These are phyloP conservation scores for Heliamphora pulchella DNA, from an alignment of 179 eudicot species.

Conservation along the genomic window DNA sequence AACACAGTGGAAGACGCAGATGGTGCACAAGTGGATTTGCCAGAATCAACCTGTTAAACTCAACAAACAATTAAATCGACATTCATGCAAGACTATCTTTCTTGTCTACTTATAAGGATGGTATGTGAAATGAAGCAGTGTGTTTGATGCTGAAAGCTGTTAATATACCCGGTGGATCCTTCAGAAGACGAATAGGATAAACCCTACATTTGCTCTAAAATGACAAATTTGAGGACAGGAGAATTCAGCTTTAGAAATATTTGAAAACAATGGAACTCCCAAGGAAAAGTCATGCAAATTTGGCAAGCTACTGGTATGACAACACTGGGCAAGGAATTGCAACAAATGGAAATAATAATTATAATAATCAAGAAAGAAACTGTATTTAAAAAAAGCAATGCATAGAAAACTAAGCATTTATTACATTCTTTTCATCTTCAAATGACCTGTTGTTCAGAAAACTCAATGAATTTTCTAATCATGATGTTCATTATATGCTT, in stretches of 20 bases:
- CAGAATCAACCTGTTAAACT: conserved; percentile 1
- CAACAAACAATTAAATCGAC: background rate
- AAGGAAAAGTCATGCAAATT: conserved; percentile 1
- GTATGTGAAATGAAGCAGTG: background rate
- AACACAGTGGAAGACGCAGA: conserved; percentile 3
- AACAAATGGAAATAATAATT: background rate
- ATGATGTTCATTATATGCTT: background rate
- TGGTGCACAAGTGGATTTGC: background rate
- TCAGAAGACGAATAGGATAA: background rate
- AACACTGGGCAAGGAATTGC: background rate
- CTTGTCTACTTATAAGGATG: background rate
- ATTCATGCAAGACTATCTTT: background rate
- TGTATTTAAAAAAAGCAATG: background rate
- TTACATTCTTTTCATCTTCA: no score
- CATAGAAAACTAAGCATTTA: background rate
- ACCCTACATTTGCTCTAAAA: background rate
- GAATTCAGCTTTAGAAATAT: background rate
- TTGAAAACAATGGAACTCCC: background rate
- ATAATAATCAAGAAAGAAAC: conserved; percentile 6
- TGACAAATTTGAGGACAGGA: background rate
- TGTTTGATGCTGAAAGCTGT: background rate
- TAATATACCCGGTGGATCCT: background rate
- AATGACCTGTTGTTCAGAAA: no score
- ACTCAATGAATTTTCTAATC: background rate
- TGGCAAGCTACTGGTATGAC: background rate